Conservation (phyloP, 2,329 filamentous ascomycete genomes). For the Colletotrichum endophyticum region DNA sequence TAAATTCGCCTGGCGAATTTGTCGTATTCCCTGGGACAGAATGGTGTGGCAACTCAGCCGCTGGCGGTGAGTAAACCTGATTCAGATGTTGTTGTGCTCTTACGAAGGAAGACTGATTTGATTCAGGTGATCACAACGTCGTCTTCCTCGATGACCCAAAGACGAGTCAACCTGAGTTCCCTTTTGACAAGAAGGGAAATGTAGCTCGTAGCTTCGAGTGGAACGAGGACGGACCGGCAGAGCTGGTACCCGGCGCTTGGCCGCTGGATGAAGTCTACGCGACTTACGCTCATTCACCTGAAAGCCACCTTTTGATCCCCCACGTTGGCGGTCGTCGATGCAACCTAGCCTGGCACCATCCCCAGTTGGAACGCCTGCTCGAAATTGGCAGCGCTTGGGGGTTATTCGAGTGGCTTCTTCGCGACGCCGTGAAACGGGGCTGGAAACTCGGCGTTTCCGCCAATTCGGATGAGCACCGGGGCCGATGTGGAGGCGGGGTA, state of each 20-base stretch:
- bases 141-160: conserved; percentile 36
- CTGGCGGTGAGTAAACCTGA: conserved; percentile 18
- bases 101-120: background rate
- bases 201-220: conserved; percentile 40
- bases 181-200: conserved; percentile 33
- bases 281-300: conserved; percentile 35
- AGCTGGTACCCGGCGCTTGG: conserved; percentile 36
- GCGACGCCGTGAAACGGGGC: conserved; percentile 32
- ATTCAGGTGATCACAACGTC: conserved; percentile 34
- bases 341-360: conserved; percentile 40
- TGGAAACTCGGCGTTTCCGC: conserved; percentile 38
- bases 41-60: conserved; percentile 39
- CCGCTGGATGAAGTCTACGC: conserved; percentile 40
- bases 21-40: conserved; percentile 37
- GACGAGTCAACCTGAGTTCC: conserved; percentile 29
- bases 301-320: conserved; percentile 36
- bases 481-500: conserved; percentile 38
- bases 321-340: conserved; percentile 39
- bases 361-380: conserved; percentile 35
- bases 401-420: conserved; percentile 37
- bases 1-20: conserved; percentile 28
- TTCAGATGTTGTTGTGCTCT: background rate
- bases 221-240: conserved; percentile 36
- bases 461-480: conserved; percentile 39
- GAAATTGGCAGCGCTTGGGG: conserved; percentile 41